These are phyloP conservation scores for Cladosporium austrohemisphaericum DNA, from an alignment of 2,329 filamentous ascomycete species.

Conservation along the genomic window DNA sequence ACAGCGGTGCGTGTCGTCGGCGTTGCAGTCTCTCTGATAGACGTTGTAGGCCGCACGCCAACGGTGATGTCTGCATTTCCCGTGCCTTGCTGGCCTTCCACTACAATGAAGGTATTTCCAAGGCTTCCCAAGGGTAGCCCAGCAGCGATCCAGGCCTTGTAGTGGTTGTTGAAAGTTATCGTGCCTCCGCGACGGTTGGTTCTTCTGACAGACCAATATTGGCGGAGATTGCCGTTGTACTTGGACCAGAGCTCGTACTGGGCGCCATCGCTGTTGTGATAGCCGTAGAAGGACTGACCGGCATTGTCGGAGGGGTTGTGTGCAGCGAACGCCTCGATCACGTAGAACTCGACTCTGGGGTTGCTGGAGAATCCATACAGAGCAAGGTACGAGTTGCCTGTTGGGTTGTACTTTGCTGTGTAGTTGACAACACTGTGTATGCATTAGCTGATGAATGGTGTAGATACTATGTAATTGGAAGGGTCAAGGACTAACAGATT, in stretches of 20 bases:
- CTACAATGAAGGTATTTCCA: neutral
- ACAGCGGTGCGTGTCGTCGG: slow-evolving; percentile 1
- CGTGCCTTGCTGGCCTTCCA: slow-evolving; percentile 5
- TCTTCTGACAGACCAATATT: neutral
- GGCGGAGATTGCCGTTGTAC: slow-evolving; percentile 8
- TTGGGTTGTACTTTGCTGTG: slow-evolving; percentile 1
- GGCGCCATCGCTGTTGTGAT: slow-evolving; percentile 8
- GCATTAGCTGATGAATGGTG: neutral
- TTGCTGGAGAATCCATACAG: slow-evolving; percentile 2
- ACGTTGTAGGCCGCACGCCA: neutral
- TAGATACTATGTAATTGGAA: neutral
- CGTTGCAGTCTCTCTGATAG: neutral
- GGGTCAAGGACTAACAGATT: neutral
- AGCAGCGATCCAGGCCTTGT: neutral
- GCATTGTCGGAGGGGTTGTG: slow-evolving; percentile 9
- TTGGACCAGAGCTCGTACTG: slow-evolving; percentile 9
- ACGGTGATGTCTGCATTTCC: slow-evolving; percentile 8
- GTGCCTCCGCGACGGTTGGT: neutral
- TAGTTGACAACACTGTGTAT: slow-evolving; percentile 1
- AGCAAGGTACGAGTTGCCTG: slow-evolving; percentile 6
- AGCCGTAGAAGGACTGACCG: slow-evolving; percentile 3
- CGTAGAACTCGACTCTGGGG: slow-evolving; percentile 11
- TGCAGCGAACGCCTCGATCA: neutral
- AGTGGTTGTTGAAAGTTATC: slow-evolving; percentile 9
- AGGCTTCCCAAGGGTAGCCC: slow-evolving; percentile 3